Base-by-base conservation (phyloP, 805 yeast species). In the Nematodospora valgi region DNA sequence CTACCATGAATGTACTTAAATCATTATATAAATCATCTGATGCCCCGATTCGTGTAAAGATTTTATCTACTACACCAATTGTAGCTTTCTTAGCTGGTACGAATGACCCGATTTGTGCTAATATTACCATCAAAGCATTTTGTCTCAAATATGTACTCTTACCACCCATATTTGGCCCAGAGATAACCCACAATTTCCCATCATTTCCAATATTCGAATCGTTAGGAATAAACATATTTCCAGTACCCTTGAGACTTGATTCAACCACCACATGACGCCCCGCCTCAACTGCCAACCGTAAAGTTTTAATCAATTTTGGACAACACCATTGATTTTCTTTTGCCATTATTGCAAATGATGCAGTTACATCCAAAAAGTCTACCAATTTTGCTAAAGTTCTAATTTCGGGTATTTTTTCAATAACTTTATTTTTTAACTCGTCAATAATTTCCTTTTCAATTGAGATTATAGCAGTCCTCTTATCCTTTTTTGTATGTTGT, bases 181-280 rank as follows among this genome's bases (percentile, higher is more conserved):
- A 80, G 13, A 88, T 75, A 10, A 88, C 68, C 53, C 81, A 68
- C n/a, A 48, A 23, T 21, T 43, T 49, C 17, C 41, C 44, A 9
- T 38, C 34, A 14, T 38, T 44, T 3, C 56, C 58, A 9, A 66
- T 33, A 6, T 41, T 45, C 11, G 68, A 60, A 41, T 62, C 54
- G 69, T 41, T 78, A 24, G 45, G 70, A 51, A 52, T 52, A 41
- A 82, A 82, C 37, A 66, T 62, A 11, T 52, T 58, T 1, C 80
- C 75, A 16, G 62, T 59, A 1, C 62, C 54, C 30, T 62, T 68
- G 36, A 85, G 61, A 1, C 86, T 86, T 22, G 79, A 75, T 51
- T 91, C 97, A 2, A 91, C 98, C 11, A 87, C 88, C 10, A 86
- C 52, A 56, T 93, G 98, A 20, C 96, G 66, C 0, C 98, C 98